Base-by-base conservation (phyloP, 345 rosid genomes). In the Populus alba region DNA sequence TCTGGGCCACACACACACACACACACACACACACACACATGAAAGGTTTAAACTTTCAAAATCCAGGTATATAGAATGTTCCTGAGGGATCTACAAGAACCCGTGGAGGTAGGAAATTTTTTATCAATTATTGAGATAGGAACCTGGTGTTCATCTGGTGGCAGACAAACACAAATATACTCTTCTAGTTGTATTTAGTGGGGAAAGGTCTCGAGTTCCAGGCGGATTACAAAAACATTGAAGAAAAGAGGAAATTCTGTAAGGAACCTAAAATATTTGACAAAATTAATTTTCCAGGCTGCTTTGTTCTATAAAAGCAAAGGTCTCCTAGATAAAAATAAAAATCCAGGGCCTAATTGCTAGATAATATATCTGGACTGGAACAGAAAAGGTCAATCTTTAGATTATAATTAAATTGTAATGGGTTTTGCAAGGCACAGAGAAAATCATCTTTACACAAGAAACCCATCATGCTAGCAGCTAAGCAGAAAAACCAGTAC, bases 381-480 rank as follows among this genome's bases (percentile, higher is more conserved):
- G 6, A 33, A 33, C 37, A 33, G 6, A 33, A 4, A 33, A 33
- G 10, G 70, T 79, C 81, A 65, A 74, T 81, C 53, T 65, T 51
- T 55, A 75, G 41, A 75, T 59, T 51, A 49, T 71, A 23, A 16
- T 7, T 9, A 15, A 4, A 47, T 0, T 9, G 22, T 67, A 83
- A 66, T 73, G 79, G 81, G 77, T 81, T 77, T 75, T 71, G 67
- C 84, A 77, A 77, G 73, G 68, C 15, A 53, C 68, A 80, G 29
- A 77, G 73, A 76, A 67, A 59, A 75, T 74, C 35, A 80, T 78
- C 77, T 83, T 76, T 86, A 80, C 87, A 86, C 72, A 47, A 62
- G 78, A 80, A 70, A 80, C 78, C 76, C 74, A 76, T 71, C 45
- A 70, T 39, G 37, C 79, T 49, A 79, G 47, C 80, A 79, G 45